phyloP scores from a whole-genome alignment of 345 rosid species.

The Eutrema yunnanense region DNA sequence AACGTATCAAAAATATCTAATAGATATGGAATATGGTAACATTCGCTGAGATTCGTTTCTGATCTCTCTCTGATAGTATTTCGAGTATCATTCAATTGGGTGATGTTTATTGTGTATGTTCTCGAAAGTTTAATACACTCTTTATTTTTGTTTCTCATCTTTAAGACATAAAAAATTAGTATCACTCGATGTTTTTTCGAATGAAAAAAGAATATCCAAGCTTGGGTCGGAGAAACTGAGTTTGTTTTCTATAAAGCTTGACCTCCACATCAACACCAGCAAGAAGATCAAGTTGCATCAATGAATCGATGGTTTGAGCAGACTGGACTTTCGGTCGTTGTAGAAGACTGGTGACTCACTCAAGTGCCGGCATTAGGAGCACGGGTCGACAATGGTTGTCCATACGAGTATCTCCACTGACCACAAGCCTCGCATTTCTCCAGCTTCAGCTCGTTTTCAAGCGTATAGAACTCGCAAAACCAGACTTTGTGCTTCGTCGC shows the following conservation, averaged over 20 bases:
- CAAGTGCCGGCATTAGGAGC: conserved; percentile 62
- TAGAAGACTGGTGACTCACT: conserved; percentile 5
- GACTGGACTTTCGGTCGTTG: conserved; percentile 40
- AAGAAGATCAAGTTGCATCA: conserved; percentile 98
- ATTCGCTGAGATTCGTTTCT: no score
- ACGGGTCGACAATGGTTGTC: conserved; percentile 50
- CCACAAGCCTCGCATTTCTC: conserved; percentile 74
- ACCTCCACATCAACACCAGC: conserved; percentile 98
- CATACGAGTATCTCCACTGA: conserved; percentile 81
- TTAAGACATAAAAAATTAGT: neutral
- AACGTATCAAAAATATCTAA: no score
- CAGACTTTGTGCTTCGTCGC: conserved; percentile 43
- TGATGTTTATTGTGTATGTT: neutral
- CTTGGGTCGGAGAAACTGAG: neutral
- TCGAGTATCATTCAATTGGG: neutral
- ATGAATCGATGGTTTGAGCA: conserved; percentile 93
- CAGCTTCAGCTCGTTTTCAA: conserved; percentile 52
- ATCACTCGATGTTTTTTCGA: neutral
- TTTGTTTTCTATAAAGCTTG: conserved; percentile 55
- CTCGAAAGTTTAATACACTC: neutral
- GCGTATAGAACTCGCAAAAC: conserved; percentile 70
- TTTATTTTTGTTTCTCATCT: neutral
- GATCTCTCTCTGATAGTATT: no score
- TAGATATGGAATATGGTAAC: no score
- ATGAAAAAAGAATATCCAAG: neutral